Conservation (phyloP, 2,329 filamentous ascomycete genomes). For the Nothophoma quercina region DNA sequence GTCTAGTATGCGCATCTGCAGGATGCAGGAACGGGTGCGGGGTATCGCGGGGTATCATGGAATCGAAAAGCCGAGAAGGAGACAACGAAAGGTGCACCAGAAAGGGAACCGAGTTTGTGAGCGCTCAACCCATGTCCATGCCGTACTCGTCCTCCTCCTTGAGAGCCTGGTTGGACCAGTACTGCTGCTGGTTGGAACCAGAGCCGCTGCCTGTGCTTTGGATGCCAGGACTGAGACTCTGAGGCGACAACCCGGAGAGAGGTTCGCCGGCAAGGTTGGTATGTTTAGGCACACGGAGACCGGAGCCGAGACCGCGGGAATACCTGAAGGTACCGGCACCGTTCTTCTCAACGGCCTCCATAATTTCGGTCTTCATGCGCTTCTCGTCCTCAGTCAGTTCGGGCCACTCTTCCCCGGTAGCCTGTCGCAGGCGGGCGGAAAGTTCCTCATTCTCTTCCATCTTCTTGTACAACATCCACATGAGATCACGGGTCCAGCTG, state of each 20-base stretch:
- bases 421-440: conserved; percentile 67
- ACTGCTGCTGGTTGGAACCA: conserved; percentile 58
- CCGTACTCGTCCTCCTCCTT: conserved; percentile 93
- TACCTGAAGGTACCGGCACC: conserved; percentile 80
- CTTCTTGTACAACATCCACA: conserved; percentile 95
- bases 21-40: conserved; percentile 40
- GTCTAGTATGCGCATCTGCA: conserved; percentile 37
- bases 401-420: conserved; percentile 45
- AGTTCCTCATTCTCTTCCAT: conserved; percentile 89
- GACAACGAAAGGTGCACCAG: conserved; percentile 17
- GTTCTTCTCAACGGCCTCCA: conserved; percentile 85
- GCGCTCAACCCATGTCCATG: conserved; percentile 68
- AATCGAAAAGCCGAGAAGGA: conserved; percentile 35
- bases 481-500: conserved; percentile 95
- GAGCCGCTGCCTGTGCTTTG: conserved; percentile 73
- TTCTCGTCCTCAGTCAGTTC: conserved; percentile 84
- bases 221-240: conserved; percentile 62
- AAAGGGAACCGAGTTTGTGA: conserved; percentile 14
- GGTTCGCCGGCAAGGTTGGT: conserved; percentile 90
- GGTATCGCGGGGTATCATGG: conserved; percentile 48
- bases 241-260: conserved; percentile 64
- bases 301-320: conserved; percentile 81
- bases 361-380: conserved; percentile 92
- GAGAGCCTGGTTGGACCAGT: conserved; percentile 68
- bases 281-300: conserved; percentile 88